Percentiles rank a stretch among this genome's conserved stretches.
Conservation (phyloP, 257 asterid species). For the Solanum bukasovii region DNA sequence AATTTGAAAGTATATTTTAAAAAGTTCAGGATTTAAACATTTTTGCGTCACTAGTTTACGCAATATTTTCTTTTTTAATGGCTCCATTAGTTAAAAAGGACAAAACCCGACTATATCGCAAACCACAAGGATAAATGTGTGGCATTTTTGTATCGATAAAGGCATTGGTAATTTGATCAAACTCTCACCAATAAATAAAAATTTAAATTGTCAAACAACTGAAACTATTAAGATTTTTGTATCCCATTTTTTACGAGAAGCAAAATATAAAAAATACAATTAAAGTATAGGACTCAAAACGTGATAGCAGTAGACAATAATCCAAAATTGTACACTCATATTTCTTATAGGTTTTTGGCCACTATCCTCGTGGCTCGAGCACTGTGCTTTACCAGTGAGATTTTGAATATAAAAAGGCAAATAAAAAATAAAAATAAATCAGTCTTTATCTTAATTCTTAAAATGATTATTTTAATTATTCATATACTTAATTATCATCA, state of each 20-base stretch:
- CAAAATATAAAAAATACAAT: background rate
- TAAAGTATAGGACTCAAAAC: background rate
- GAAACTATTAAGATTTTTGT: fast-evolving
- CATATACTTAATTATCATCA: background rate
- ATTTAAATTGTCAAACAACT: too few relatives aligned
- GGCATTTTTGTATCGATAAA: fast-evolving
- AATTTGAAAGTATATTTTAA: too few relatives aligned
- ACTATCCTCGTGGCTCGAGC: background rate
- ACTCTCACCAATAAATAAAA: too few relatives aligned
- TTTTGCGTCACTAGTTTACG: background rate
- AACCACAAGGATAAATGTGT: background rate
- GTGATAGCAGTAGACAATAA: background rate
- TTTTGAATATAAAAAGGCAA: background rate
- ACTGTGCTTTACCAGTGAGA: background rate
- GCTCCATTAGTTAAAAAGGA: background rate
- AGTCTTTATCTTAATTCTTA: background rate
- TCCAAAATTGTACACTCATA: background rate
- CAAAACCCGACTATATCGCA: background rate
- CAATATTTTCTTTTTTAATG: too few relatives aligned
- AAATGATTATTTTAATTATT: background rate
- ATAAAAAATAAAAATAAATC: background rate
- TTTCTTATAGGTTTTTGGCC: background rate
- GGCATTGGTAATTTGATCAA: too few relatives aligned
- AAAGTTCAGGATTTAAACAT: background rate
- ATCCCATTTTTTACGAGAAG: background rate